Percentiles rank a stretch among this genome's conserved stretches.
Evolutionary conservation across 306 rosid genomes (phyloP).

Genomic region (Cercis canadensis): DNA sequence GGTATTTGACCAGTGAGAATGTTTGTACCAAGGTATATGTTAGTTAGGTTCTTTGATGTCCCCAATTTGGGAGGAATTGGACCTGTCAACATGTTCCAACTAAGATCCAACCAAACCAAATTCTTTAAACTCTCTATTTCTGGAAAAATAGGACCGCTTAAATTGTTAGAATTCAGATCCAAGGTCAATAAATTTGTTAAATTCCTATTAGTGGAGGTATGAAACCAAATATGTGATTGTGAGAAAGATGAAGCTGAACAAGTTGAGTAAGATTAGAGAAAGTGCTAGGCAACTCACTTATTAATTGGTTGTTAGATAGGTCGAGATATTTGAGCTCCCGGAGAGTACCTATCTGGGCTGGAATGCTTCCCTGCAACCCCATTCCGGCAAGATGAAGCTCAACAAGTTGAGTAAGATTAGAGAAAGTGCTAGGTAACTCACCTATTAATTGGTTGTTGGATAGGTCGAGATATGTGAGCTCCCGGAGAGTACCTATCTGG

Average conservation of each 20-base stretch:
- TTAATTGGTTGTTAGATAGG: neutral
- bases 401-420: neutral
- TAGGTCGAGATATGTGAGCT: neutral
- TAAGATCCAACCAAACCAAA: neutral
- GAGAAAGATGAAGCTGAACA: neutral
- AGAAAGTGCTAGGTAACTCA: neutral
- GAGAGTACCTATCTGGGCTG: no score
- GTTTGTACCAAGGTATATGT: no score
- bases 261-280: neutral
- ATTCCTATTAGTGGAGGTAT: neutral
- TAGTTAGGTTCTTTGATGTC: neutral
- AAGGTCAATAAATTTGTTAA: neutral
- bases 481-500: neutral
- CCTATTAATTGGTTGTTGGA: neutral
- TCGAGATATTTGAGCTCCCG: neutral
- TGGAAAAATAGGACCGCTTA: neutral
- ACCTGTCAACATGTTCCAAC: neutral
- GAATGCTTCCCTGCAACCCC: no score
- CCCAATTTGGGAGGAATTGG: neutral
- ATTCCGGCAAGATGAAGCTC: neutral
- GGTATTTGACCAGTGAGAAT: no score
- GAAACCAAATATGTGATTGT: neutral
- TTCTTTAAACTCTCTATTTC: neutral
- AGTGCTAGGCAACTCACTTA: slow-evolving; percentile 3
- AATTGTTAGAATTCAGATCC: neutral